Evolutionary conservation across 306 rosid genomes (phyloP), one percentile per base, ranked within the genome.

Genomic region (Castanospermum australe): DNA sequence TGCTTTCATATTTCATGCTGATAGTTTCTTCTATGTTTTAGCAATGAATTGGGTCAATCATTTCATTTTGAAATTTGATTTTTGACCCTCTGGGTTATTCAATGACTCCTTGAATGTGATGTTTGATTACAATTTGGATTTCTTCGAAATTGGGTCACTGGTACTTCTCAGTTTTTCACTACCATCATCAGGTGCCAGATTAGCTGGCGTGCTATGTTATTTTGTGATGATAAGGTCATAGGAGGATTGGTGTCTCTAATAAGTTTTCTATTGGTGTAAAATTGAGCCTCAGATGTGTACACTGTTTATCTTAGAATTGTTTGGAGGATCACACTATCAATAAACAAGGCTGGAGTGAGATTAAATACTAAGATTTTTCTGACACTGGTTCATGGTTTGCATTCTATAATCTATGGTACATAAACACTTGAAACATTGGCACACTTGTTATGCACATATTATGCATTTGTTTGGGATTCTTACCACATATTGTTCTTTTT

Each of bases 341-440:
- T 72, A 60, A 42, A 67, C 55, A 73, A 66, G 67, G n/a, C 61
- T 54, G 42, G 55, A 35, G 51, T 72, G 70, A 56, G 86, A 55
- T 28, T 75, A 65, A n/a, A n/a, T 33, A 55, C 47, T 32, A 42
- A 22, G 22, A 81, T 25, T 35, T n/a, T 57, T 57, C 8, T 67
- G 9, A 36, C 30, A 17, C 12, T 28, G 75, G 35, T 21, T 76
- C 30, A 0, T 75, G 68, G 28, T 64, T 42, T 55, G 1, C 45
- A 1, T 8, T 67, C 45, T 63, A 13, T 71, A 28, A n/a, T n/a
- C n/a, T n/a, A n/a, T n/a, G n/a, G 50, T 69, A 15, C 75, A 25
- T 39, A 35, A 38, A 59, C 69, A 74, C 44, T 77, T n/a, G 41
- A 57, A 52, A 21, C n/a, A 32, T 65, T 39, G 39, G 36, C 14